Percentiles rank a stretch among this genome's conserved stretches.
These are phyloP conservation scores for Cutaneotrichosporon cavernicola DNA, from an alignment of 1,284 basidiomycete species.

Conservation along the genomic window DNA sequence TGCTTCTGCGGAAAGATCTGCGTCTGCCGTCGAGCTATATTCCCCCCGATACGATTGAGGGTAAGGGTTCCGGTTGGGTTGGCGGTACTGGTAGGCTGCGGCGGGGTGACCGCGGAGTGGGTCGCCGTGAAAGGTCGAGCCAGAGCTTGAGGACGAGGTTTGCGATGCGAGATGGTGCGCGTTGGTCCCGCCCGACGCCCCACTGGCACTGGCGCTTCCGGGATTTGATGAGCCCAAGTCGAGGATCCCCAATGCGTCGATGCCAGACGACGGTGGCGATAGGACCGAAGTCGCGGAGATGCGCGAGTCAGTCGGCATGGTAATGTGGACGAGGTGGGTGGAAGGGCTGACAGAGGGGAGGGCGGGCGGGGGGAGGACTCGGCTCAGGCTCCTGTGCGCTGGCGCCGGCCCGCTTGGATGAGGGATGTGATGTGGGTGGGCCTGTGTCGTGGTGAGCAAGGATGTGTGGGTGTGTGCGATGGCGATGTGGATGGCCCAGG, in stretches of 20 bases:
- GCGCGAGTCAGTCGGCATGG: slow-evolving; percentile 15
- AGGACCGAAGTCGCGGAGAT: slow-evolving; percentile 7
- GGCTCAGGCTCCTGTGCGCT: slow-evolving; percentile 6
- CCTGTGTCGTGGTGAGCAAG: slow-evolving; percentile 3
- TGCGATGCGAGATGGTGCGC: slow-evolving; percentile 7
- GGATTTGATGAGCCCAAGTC: slow-evolving; percentile 11
- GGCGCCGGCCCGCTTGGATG: slow-evolving; percentile 5
- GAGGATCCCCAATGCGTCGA: slow-evolving; percentile 17
- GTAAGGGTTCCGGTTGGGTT: slow-evolving; percentile 1
- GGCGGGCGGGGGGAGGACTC: background rate
- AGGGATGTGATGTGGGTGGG: background rate
- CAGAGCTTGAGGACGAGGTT: background rate
- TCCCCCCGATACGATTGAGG: background rate
- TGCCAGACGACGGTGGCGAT: slow-evolving; percentile 8
- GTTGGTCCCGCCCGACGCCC: background rate
- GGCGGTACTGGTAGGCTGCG: background rate
- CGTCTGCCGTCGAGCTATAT: slow-evolving; percentile 3
- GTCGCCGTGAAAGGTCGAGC: slow-evolving; percentile 2
- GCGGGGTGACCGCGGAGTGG: background rate
- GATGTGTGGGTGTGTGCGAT: background rate
- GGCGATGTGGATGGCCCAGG: slow-evolving; percentile 3
- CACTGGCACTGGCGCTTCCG: slow-evolving; percentile 3
- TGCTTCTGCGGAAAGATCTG: slow-evolving; percentile 18
- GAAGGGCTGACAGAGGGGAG: background rate
- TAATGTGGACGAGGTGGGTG: no score